Evolutionary conservation across 176 grass and related monocot species (phyloP).

Genomic region (Hordeum vulgare): MorexV3_pseudomolecules_assembly NC_058519.1:606583353-606583852

Average conservation of each 20-base stretch:
- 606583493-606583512: not conserved
- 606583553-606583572: not conserved
- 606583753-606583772: constrained; percentile 18
- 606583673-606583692: constrained; percentile 19
- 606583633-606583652: not conserved
- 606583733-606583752: constrained; percentile 22
- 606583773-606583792: constrained; percentile 13
- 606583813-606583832: constrained; percentile 55
- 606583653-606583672: constrained; percentile 30
- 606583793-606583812: constrained; percentile 1
- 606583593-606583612: not conserved
- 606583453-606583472: constrained; percentile 24
- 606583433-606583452: constrained; percentile 18
- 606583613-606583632: not conserved
- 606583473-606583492: constrained; percentile 40
- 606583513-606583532: not conserved
- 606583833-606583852: not conserved
- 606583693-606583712: constrained; percentile 10
- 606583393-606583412: constrained; percentile 33
- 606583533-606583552: constrained; percentile 24
- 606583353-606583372: constrained; percentile 93
- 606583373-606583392: constrained; percentile 72
- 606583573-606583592: constrained; percentile 4
- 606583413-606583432: not conserved
- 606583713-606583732: not conserved